Evolutionary conservation across 352 stramenopile genomes (phyloP), one percentile per base, ranked within the genome.

Genomic region (Phytopythium cucurbitacearum): DNA sequence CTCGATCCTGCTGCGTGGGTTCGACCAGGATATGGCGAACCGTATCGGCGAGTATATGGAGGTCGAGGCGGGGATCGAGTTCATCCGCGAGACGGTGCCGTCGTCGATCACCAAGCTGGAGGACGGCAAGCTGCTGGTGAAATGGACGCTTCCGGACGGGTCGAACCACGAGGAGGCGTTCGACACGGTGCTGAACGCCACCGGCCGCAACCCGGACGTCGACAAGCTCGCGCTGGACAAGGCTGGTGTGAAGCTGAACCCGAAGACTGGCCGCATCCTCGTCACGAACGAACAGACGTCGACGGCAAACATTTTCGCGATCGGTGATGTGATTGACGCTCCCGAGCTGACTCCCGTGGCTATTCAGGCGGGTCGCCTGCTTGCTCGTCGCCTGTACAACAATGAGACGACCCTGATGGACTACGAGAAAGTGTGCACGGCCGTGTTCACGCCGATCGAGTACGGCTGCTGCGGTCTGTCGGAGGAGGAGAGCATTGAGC

Each of bases 301-400:
- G 44, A 91, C 91, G 48, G 76, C 93, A 12, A 97, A 98, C 69
- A 94, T 99, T 58, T 99, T 98, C 63, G 97, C 95, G 13, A 94
- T 99, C 51, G 97, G 97, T 34, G 96, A 99, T 82, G 95, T 98
- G 11, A 95, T 98, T 65, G 90, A 98, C 49, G 92, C 86, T 53
- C 96, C 94, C 0, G 97, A 99, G 73, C 83, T 99, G 39, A 99
- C 97, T 9, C 97, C 97, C 4, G 97, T 99, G 39, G 97, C 97
- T 5, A 99, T 99, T 58, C 89, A 99, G 66, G 92, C 95, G 3
- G 96, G 96, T 40, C 79, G 80, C 34, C 59, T 88, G 35, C 78
- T 99, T n/a, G 82, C 93, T 38, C 85, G 90, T 15, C 94, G 95
- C 48, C 68, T 99, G 33, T 99, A 95, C 70, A 88, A 83, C 59